phyloP scores from a whole-genome alignment of 805 yeast species.

The Zygosaccharomyces siamensis region DNA sequence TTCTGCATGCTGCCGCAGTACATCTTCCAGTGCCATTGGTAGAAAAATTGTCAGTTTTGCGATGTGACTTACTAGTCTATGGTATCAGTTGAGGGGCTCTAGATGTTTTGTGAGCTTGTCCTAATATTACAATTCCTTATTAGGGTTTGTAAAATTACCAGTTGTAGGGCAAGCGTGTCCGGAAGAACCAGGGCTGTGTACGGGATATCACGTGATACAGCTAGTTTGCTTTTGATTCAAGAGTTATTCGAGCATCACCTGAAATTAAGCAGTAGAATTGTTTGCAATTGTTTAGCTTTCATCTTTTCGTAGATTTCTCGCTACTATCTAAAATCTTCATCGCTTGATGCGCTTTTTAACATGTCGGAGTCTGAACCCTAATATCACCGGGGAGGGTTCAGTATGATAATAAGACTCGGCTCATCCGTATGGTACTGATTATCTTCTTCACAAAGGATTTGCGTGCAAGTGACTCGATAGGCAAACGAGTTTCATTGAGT shows the following conservation, averaged over 20 bases:
- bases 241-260: too few species aligned
- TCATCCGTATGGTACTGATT: background rate
- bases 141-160: background rate
- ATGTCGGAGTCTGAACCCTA: background rate
- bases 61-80: background rate
- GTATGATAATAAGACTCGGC: background rate
- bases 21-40: constrained; percentile 20
- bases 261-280: too few species aligned
- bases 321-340: too few species aligned
- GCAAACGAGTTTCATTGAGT: too few species aligned
- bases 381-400: background rate
- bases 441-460: too few species aligned
- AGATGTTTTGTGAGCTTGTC: constrained; percentile 1
- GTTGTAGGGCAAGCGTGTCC: background rate
- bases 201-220: background rate
- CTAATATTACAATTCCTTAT: background rate
- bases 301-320: too few species aligned
- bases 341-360: background rate
- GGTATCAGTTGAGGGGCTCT: background rate
- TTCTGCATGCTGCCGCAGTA: constrained; percentile 22
- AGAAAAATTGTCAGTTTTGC: background rate
- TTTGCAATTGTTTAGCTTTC: too few species aligned
- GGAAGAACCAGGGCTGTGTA: background rate
- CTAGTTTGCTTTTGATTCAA: too few species aligned
- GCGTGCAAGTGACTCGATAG: too few species aligned